Evolutionary conservation across 2,329 filamentous ascomycete genomes (phyloP).

Genomic region (Fusarium udum): DNA sequence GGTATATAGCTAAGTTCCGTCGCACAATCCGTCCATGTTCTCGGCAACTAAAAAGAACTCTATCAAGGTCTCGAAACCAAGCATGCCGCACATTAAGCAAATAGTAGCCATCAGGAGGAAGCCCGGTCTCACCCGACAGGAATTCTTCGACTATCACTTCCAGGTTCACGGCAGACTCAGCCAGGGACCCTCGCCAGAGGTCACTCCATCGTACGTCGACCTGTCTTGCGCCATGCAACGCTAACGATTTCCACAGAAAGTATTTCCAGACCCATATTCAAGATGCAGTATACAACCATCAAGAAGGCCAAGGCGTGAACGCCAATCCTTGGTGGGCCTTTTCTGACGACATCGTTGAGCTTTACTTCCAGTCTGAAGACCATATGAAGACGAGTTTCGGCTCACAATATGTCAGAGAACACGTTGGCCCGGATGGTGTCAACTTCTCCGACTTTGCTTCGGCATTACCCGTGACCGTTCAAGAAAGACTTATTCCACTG

Average conservation of each 20-base stretch:
- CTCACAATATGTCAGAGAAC: not conserved
- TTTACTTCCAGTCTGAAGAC: not conserved
- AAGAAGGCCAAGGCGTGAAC: not conserved
- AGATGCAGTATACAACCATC: not conserved
- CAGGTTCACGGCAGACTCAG: not conserved
- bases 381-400: not conserved
- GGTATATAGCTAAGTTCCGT: not conserved
- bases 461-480: not conserved
- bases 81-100: not conserved
- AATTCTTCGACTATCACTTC: not conserved
- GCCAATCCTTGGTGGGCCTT: not conserved
- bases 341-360: not conserved
- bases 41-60: not conserved
- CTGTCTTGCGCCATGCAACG: fast-evolving
- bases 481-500: not conserved
- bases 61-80: not conserved
- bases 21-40: not conserved
- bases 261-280: not conserved
- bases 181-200: not conserved
- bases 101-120: not conserved
- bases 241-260: not conserved
- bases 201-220: not conserved
- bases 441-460: not conserved
- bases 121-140: not conserved
- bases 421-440: not conserved